Conservation (phyloP, 495 filamentous ascomycete genomes). For the Astrocystis sublimbata region DNA sequence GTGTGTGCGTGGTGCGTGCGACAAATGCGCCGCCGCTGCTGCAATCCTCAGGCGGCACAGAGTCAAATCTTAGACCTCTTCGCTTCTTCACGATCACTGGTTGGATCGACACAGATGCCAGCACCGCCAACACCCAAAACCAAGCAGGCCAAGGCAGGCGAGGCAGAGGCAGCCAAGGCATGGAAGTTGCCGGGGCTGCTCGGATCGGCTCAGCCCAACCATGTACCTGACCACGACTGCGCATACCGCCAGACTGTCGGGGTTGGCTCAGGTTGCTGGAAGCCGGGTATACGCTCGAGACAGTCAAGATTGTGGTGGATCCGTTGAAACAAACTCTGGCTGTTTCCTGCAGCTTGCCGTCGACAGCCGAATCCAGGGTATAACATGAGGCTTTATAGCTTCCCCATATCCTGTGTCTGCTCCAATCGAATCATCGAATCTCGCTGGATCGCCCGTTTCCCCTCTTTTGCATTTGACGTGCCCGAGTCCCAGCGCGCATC, state of each 20-base stretch:
- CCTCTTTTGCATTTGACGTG: slow-evolving; percentile 18
- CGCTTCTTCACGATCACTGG: background rate
- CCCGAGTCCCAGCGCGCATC: background rate
- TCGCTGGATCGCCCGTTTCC: slow-evolving; percentile 14
- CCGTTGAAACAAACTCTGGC: slow-evolving; percentile 31
- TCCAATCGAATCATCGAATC: slow-evolving; percentile 18
- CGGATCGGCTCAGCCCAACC: slow-evolving; percentile 19
- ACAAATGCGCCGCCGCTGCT: slow-evolving; percentile 1
- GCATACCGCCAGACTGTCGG: background rate
- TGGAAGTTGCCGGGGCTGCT: slow-evolving; percentile 2
- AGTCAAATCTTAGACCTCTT: slow-evolving; percentile 4
- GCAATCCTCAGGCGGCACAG: background rate
- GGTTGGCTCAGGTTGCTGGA: background rate
- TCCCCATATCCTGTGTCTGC: slow-evolving; percentile 11
- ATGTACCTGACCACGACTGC: slow-evolving; percentile 18
- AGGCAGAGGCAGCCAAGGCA: background rate
- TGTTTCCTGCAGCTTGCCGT: slow-evolving; percentile 37
- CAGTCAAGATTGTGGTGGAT: slow-evolving; percentile 24
- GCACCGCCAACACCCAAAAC: background rate
- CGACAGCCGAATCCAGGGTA: slow-evolving; percentile 31
- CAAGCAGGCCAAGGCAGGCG: background rate
- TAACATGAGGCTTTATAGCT: slow-evolving; percentile 37
- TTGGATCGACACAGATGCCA: slow-evolving; percentile 12
- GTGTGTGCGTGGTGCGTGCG: slow-evolving; percentile 11
- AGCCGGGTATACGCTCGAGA: slow-evolving; percentile 13